A percentile compares a stretch with the other conserved stretches of the same genome.
Evolutionary conservation across 192 early-diverging fungal genomes (phyloP).

Genomic region (Linnemannia zychae): DNA sequence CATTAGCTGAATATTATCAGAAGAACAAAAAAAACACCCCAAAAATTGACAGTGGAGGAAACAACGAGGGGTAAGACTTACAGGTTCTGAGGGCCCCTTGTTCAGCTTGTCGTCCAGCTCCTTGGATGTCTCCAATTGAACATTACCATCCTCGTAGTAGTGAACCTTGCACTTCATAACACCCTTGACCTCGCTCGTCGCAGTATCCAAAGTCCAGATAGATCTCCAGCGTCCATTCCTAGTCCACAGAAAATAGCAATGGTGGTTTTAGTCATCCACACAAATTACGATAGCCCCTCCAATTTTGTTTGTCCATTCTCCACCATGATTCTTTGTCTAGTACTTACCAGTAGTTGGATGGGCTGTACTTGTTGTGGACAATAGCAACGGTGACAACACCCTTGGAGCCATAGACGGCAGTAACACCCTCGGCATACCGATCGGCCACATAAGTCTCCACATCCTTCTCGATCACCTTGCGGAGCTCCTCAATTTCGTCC

Average conservation of each 20-base stretch:
- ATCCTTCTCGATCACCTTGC: conserved; percentile 72
- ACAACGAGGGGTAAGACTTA: conserved; percentile 15
- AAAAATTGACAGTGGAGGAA: not conserved
- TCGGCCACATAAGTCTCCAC: conserved; percentile 75
- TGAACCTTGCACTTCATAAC: conserved; percentile 87
- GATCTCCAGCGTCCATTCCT: conserved; percentile 97
- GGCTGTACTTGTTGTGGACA: conserved; percentile 93
- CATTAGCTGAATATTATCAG: not conserved
- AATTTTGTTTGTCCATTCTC: not conserved
- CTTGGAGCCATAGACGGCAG: conserved; percentile 73
- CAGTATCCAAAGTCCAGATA: conserved; percentile 79
- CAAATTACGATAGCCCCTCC: not conserved
- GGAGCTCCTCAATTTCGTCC: conserved; percentile 54
- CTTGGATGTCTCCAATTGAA: conserved; percentile 90
- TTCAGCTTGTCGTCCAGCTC: conserved; percentile 66
- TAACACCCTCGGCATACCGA: conserved; percentile 84
- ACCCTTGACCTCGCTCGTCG: conserved; percentile 74
- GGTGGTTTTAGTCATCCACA: too few relatives aligned
- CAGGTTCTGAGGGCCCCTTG: conserved; percentile 39
- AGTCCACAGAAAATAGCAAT: not conserved
- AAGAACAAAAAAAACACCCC: not conserved
- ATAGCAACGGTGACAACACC: conserved; percentile 72
- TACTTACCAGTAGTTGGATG: conserved; percentile 90
- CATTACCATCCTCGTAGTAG: conserved; percentile 99
- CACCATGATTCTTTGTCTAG: not conserved